Evolutionary conservation across 345 rosid species (phyloP).

Genomic region (Camelina sativa): DNA sequence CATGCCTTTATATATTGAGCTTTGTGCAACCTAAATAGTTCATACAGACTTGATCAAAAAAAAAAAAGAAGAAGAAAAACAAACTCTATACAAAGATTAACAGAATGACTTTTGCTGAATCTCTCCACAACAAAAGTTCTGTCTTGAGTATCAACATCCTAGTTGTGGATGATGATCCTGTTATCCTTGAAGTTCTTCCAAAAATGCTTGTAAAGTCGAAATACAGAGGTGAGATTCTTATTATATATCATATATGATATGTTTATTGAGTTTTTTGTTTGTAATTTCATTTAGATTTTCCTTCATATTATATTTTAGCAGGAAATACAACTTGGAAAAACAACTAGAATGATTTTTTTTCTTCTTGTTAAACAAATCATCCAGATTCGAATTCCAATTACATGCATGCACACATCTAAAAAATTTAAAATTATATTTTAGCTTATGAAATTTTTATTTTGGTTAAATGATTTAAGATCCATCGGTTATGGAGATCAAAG

Average conservation of each 20-base stretch:
- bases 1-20: slow-evolving; percentile 29
- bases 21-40: slow-evolving; percentile 26
- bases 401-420: slow-evolving; percentile 10
- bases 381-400: neutral
- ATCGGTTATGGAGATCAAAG: slow-evolving; percentile 41
- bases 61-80: neutral
- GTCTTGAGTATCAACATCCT: slow-evolving; percentile 46
- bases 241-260: neutral
- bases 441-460: neutral
- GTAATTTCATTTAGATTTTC: neutral
- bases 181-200: slow-evolving; percentile 55
- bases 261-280: neutral
- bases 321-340: neutral
- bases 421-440: too few relatives aligned
- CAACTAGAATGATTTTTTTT: neutral
- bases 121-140: slow-evolving; percentile 34
- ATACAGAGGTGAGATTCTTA: slow-evolving; percentile 52
- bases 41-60: slow-evolving; percentile 4
- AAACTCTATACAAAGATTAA: slow-evolving; percentile 17
- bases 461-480: slow-evolving; percentile 35
- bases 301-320: neutral
- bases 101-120: slow-evolving; percentile 38
- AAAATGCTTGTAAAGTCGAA: slow-evolving; percentile 51
- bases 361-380: neutral
- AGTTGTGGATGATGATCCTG: slow-evolving; percentile 72